Base-by-base conservation (phyloP, 2,329 filamentous ascomycete genomes). In the Ceratocystis cubensis region DNA sequence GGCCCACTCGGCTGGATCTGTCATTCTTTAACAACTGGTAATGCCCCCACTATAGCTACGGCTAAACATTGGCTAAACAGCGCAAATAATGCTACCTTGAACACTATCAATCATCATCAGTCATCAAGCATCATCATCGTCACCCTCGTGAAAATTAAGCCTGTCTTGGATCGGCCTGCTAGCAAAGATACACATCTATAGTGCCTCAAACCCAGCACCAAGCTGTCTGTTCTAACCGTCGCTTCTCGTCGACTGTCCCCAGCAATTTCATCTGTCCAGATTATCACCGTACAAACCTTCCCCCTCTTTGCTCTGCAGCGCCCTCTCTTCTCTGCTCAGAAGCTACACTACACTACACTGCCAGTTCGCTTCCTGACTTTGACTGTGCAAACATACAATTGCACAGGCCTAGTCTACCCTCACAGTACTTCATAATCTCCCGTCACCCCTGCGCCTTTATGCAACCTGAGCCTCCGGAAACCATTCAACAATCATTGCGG, bases 371-470 rank as follows among this genome's bases (percentile, higher is more conserved):
- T 59, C 56, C 10, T 59, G 56, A 59, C 56, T 59, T 59, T 37
- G 56, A 59, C 56, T 64, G 62, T 64, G 62, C 62, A 64, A 44
- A 50, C 5, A 25, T n/a, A 17, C 17, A 33, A 46, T 30, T 30
- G 62, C 62, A 64, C 62, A 64, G 62, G 25, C 28, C 62, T 64
- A 50, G 62, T 64, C 62, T n/a, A 20, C 62, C n/a, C 25, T 20
- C 10, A n/a, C 22, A 20, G 6, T 50, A 4, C 20, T 28, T 25
- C 50, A 20, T n/a, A 28, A 20, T 2, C 2, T 17, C 17, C 30
- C n/a, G n/a, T 20, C 28, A 8, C 20, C 37, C 45, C 45, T 41
- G 46, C 44, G 44, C 45, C 62, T 64, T 64, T 64, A 64, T 64
- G 62, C 45, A 33, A 46, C 28, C 62, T 64, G 62, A 50, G 45